Conservation (phyloP, 75 land plant genomes). For the Chamaecyparis obtusa region DNA sequence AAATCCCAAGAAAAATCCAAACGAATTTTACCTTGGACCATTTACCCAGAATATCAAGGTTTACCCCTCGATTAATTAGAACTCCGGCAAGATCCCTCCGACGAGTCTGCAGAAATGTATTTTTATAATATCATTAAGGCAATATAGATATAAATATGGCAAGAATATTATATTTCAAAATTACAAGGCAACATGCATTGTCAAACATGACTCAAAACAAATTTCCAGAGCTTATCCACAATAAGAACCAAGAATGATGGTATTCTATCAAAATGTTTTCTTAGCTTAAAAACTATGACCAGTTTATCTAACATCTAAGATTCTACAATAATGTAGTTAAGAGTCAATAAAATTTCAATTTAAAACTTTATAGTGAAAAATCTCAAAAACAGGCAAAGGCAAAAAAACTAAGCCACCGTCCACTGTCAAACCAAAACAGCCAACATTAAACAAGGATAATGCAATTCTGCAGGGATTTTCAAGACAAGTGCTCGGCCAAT, state of each 20-base stretch:
- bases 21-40: conserved; percentile 78
- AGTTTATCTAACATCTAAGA: neutral
- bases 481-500: neutral
- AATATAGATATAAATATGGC: neutral
- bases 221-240: neutral
- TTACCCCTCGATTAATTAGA: conserved; percentile 84
- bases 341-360: neutral
- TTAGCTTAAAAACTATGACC: neutral
- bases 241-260: neutral
- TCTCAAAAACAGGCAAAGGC: neutral
- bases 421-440: neutral
- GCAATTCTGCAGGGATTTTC: neutral
- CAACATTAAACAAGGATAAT: neutral
- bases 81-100: conserved; percentile 84
- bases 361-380: neutral
- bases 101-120: conserved; percentile 46
- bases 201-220: neutral
- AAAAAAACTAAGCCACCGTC: neutral
- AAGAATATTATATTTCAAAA: neutral
- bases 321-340: neutral
- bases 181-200: neutral
- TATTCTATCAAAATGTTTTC: neutral
- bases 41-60: conserved; percentile 84
- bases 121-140: neutral
- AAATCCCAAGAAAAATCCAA: neutral